Evolutionary conservation across 1,284 basidiomycete genomes (phyloP), one percentile per base, ranked within the genome.

Genomic region (Leucoagaricus sp.): DNA sequence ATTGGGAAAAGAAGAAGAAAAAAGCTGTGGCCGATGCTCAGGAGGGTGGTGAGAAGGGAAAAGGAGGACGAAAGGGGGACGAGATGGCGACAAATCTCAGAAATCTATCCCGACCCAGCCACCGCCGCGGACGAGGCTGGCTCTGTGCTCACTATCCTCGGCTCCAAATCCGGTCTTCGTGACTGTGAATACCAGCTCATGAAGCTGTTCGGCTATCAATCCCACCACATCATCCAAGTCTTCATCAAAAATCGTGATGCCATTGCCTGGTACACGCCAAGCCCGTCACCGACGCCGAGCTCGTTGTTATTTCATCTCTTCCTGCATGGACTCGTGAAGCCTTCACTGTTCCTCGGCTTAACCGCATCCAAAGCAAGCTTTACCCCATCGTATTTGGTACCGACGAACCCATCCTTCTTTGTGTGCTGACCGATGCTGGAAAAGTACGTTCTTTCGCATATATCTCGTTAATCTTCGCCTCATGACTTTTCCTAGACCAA

Each of bases 361-460:
- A 99, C 72, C 86, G 91, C 4, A 85, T 99, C n/a, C 97, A 97
- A 74, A 94, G 91, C 77, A 93, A 92, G 71, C 78, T 96, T 4
- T 99, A 84, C 72, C 96, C 96, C 1, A 77, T 95, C 55, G 97
- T 96, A 0, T 98, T 98, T 69, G 94, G 94, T 3, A 89, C 91
- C 0, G 95, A 98, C 65, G 96, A 99, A 64, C 96, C 96, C 0
- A 85, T 99, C 64, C 79, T 99, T 28, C 86, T 99, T 38, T 99
- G 97, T 78, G 97, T 97, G 0, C 97, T 97, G 2, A 99, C 97
- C 0, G 97, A 97, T 74, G 97, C 97, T 4, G 97, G 97, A 64
- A 99, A 99, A 85, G 93, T 93, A 63, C 55, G 82, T 51, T 29
- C 41, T 33, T 56, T 17, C 5, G 19, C 19, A 21, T 15, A 9